Base-by-base conservation (phyloP, 2,329 filamentous ascomycete species). In the Calonectria multiphialidica region DNA sequence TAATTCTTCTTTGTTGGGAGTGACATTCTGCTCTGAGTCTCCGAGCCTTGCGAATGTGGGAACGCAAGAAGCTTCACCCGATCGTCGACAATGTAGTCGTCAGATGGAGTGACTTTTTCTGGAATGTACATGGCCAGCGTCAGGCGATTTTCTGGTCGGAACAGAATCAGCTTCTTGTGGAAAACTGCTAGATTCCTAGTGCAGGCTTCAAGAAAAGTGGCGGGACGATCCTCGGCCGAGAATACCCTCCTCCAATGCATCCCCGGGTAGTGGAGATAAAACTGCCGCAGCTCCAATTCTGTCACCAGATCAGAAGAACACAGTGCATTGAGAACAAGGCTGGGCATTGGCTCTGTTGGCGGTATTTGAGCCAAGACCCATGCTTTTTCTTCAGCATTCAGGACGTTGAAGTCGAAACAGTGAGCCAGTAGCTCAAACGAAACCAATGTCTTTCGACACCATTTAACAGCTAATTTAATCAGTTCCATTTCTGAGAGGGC, bases 191-290 rank as follows among this genome's bases (percentile, higher is more conserved):
- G 71, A 7, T 79, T 74, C 35, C 74, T 79, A 50, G 74, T 75
- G 1, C 81, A 73, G 3, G 75, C 72, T 16, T 83, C 80, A 5
- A 85, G 75, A 68, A 86, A 86, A 6, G 78, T 81, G 33, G 78
- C 83, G 21, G 85, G 75, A 0, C 83, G 81, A 62, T 84, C 83
- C 23, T 72, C 45, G 0, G 82, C 81, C 9, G 77, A 78, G 72
- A 82, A 86, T 12, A 84, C 76, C 8, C 81, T 76, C 66, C 85
- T 86, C 84, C 84, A 86, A 40, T 78, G 79, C 28, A 86, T 72
- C 1, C 78, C 72, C 2, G 80, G 78, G 59, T 84, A 79, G 64
- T 83, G 72, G 2, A 86, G 77, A 37, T 81, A 72, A 67, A 83
- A 85, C 1, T 75, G 75, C 5, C 68, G 37, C 13, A 84, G 76